Evolutionary conservation across 2,329 filamentous ascomycete species (phyloP).

Genomic region (Amauroascus verrucosus): DNA sequence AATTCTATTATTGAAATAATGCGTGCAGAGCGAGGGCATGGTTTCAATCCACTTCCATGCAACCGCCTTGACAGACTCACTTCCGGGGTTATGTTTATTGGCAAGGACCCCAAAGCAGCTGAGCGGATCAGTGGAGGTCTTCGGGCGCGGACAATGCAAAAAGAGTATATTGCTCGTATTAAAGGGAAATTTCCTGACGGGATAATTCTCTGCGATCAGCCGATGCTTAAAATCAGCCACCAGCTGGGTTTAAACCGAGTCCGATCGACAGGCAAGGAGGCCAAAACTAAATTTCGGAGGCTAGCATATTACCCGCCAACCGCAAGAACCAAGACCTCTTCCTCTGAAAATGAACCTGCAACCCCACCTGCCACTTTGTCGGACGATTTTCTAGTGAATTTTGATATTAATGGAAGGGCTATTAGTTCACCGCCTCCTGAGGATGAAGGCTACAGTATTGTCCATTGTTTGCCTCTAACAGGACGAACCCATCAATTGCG

Average conservation of each 20-base stretch:
- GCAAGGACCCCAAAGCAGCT: conserved; percentile 71
- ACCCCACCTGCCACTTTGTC: conserved; percentile 13
- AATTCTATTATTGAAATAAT: conserved; percentile 94
- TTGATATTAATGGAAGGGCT: conserved; percentile 14
- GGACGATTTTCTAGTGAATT: conserved; percentile 16
- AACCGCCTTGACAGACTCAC: conserved; percentile 91
- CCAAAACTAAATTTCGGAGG: conserved; percentile 81
- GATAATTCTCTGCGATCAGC: conserved; percentile 83
- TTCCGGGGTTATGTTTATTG: conserved; percentile 96
- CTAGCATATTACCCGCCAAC: conserved; percentile 76
- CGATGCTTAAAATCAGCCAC: conserved; percentile 85
- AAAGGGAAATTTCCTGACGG: conserved; percentile 85
- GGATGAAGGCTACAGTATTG: conserved; percentile 75
- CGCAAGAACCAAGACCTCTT: conserved; percentile 17
- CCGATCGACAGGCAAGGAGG: conserved; percentile 82
- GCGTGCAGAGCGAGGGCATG: conserved; percentile 57
- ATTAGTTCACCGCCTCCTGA: conserved; percentile 30
- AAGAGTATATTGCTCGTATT: conserved; percentile 90
- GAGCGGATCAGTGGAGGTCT: conserved; percentile 69
- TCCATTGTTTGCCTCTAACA: conserved; percentile 85
- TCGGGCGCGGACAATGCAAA: conserved; percentile 68
- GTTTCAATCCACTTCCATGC: conserved; percentile 60
- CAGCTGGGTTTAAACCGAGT: conserved; percentile 91
- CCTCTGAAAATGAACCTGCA: conserved; percentile 7
- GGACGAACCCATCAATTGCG: conserved; percentile 90